These are phyloP conservation scores for Solanum medicagineum DNA, from an alignment of 257 asterid genomes.

Conservation along the genomic window DNA sequence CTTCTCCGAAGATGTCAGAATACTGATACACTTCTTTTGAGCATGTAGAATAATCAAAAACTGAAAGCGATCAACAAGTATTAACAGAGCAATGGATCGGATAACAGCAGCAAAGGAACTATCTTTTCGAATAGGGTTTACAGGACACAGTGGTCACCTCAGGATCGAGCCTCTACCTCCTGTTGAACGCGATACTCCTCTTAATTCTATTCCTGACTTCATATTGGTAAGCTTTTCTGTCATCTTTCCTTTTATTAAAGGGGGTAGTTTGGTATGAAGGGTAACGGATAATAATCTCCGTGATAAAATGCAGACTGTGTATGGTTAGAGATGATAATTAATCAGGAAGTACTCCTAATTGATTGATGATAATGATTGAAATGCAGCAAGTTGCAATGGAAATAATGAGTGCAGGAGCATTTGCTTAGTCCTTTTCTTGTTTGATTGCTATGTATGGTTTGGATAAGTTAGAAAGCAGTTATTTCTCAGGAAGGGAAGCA, in stretches of 20 bases:
- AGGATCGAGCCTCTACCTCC: conserved; percentile 79
- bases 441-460: neutral
- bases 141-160: conserved; percentile 89
- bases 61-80: neutral
- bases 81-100: conserved; percentile 27
- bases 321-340: neutral
- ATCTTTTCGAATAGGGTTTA: conserved; percentile 72
- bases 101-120: conserved; percentile 50
- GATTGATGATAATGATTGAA: neutral
- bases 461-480: neutral
- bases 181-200: conserved; percentile 42
- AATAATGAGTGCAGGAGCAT: neutral
- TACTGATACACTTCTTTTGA: neutral
- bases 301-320: neutral
- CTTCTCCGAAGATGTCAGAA: neutral
- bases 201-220: conserved; percentile 68
- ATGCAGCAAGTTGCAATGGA: neutral
- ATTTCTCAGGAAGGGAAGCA: neutral
- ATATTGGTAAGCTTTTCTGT: conserved; percentile 42
- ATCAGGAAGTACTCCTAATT: neutral
- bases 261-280: neutral
- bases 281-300: neutral
- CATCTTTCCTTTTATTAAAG: neutral
- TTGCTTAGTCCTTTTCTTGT: neutral
- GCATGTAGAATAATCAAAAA: neutral